phyloP scores from a whole-genome alignment of 805 yeast species.

The Ogataea zsoltii region DNA sequence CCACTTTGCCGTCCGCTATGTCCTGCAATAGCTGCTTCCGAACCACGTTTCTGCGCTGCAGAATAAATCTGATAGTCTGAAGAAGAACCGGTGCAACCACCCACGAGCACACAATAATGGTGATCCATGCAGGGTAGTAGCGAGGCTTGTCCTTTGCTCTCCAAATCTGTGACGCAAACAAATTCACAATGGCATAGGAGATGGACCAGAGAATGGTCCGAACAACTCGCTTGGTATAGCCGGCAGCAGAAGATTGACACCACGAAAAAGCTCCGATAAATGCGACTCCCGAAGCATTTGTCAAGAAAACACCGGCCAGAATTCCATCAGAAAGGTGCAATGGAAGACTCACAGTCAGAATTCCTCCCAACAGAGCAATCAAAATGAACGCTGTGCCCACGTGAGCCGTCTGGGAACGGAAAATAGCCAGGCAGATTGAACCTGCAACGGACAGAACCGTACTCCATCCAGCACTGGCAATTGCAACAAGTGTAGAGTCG shows the following conservation, averaged over 20 bases:
- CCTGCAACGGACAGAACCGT: constrained; percentile 1
- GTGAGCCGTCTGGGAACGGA: constrained; percentile 4
- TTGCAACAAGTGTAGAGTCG: constrained; percentile 51
- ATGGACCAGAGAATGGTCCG: constrained; percentile 49
- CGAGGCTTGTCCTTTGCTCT: constrained; percentile 46
- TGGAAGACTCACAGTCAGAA: constrained; percentile 1
- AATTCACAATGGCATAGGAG: constrained; percentile 47
- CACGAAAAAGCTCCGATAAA: constrained; percentile 27
- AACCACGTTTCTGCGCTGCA: constrained; percentile 44
- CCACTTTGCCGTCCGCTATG: constrained; percentile 18
- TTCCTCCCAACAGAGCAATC: background rate
- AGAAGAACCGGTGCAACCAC: constrained; percentile 46
- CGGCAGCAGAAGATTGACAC: constrained; percentile 36
- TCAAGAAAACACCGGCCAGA: constrained; percentile 2
- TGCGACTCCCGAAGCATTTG: constrained; percentile 31
- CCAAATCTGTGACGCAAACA: constrained; percentile 59
- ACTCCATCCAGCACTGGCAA: constrained; percentile 49
- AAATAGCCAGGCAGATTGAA: background rate
- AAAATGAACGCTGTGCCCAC: constrained; percentile 1
- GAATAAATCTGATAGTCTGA: constrained; percentile 43
- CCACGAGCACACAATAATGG: constrained; percentile 54
- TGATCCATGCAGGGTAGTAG: constrained; percentile 51
- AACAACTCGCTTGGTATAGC: constrained; percentile 50
- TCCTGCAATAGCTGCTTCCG: constrained; percentile 22
- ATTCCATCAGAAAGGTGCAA: background rate